Percentiles rank a stretch among this genome's conserved stretches.
These are phyloP conservation scores for Lachnellula arida DNA, from an alignment of 2,329 filamentous ascomycete genomes.

Conservation along the genomic window DNA sequence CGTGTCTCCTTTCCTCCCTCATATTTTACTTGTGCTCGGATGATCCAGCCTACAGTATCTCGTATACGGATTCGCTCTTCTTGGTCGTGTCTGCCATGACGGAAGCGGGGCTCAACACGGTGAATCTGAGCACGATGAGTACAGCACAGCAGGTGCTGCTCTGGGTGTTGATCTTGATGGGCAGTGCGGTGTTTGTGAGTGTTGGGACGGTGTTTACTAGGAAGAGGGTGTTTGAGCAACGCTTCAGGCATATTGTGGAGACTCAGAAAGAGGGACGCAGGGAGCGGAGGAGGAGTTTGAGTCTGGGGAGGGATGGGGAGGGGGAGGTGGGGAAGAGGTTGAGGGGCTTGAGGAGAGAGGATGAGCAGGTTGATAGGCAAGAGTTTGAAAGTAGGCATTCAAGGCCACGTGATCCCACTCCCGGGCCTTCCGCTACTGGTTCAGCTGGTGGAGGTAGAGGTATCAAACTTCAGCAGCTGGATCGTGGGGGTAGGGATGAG, in stretches of 20 bases:
- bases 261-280: conserved; percentile 32
- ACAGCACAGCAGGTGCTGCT: conserved; percentile 65
- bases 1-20: conserved; percentile 49
- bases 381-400: conserved; percentile 19
- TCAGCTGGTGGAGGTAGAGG: too few species aligned
- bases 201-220: conserved; percentile 58
- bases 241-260: conserved; percentile 50
- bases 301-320: neutral
- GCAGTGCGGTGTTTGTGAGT: conserved; percentile 63
- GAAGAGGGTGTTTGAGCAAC: conserved; percentile 56
- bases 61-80: conserved; percentile 63
- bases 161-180: conserved; percentile 60
- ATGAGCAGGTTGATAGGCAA: conserved; percentile 2
- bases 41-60: conserved; percentile 44
- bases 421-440: neutral
- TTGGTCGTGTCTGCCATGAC: conserved; percentile 63
- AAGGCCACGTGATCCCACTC: conserved; percentile 10
- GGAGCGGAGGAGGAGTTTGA: conserved; percentile 8
- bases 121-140: conserved; percentile 58
- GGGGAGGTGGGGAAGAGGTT: neutral
- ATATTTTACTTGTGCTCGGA: conserved; percentile 57
- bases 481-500: too few species aligned
- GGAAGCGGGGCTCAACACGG: conserved; percentile 62
- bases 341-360: neutral
- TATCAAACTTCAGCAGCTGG: too few species aligned